Evolutionary conservation across 371 early-diverging fungal species (phyloP), one percentile per base, ranked within the genome.

Genomic region (Gilbertella persicaria): DNA sequence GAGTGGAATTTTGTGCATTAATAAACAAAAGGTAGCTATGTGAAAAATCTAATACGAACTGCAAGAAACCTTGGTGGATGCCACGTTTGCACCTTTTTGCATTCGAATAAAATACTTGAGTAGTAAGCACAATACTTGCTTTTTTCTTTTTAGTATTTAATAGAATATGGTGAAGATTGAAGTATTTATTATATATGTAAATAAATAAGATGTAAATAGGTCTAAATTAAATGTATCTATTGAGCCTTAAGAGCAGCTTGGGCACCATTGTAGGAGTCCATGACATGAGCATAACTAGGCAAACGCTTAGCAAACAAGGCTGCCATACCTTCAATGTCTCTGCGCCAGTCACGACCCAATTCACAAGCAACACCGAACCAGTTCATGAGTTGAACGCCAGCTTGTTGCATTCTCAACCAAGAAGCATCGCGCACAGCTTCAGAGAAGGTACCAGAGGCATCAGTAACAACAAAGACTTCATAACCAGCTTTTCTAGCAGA

Each of bases 401-500:
- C 44, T 38, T 48, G 50, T 48, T 60, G 56, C 67, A 67, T 67
- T 49, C 67, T 55, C 20, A 55, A 55, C 67, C 67, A 67, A 30
- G 67, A 39, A 43, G 67, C 64, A 45, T 48, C 47, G 35, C 64
- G 60, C 6, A 59, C 60, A 20, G 53, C 60, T 14, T 40, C 42
- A 19, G 7, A 30, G 46, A 64, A 64, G 2, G 59, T 64, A 59
- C 64, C 64, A 12, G 64, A 64, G 5, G 64, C 64, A 59, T 64
- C 64, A 9, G 59, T 64, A 20, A 64, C 64, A 41, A 50, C 64
- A 53, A 58, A 64, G 39, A 64, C 64, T n/a, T 64, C 64, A 50
- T 54, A 64, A 45, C 64, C 64, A 50, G 64, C 64, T 43, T 51
- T 54, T 45, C 54, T 62, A 28, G 67, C 67, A 64, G 59, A 60